Evolutionary conservation across 2,329 filamentous ascomycete species (phyloP), one percentile per base, ranked within the genome.

Genomic region (Dryadomyces quercivorus): DNA sequence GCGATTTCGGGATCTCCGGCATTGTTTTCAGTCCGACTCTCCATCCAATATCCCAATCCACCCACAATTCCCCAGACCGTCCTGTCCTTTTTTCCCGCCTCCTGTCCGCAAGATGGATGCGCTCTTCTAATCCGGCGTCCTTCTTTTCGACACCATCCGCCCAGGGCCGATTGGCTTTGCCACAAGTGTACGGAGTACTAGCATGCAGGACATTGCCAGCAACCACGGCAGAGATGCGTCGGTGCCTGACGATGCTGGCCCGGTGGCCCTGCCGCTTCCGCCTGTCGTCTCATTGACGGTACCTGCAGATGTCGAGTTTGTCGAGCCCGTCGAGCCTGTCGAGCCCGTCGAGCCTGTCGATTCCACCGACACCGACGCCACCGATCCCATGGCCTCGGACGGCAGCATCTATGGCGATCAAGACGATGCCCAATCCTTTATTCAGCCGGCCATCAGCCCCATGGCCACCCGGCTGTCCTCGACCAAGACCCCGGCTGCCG

Each of bases 371-470:
- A 22, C 45, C 13, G 22, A 55, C 16, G 42, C 34, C 1, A 43
- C 20, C 2, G 54, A 47, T 2, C 45, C 16, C 34, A 18, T 18
- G 16, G 13, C 49, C 13, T 65, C 68, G 9, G 71, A 73, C 43
- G 69, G 69, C 45, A 56, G 49, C 44, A 56, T 61, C 31, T 71
- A 72, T 34, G 69, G 70, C 50, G 74, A 77, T 48, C 70, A 76
- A 55, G 78, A 82, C 61, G 77, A 77, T 59, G 80, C 76, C 5
- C 77, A 80, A 59, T 79, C 78, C 8, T 72, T 82, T 48, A 72
- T 84, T 51, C 79, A 80, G 62, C 77, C 78, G 2, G 72, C 78
- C 22, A 74, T 84, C 58, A 82, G 78, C 63, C 71, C 72, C 7
- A 70, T 71, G 21, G 80, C 79, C 9, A 78, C 76, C 5, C 75